These are phyloP conservation scores for Backusella tarrabulga DNA, from an alignment of 192 early-diverging fungal genomes.

Conservation along the genomic window DNA sequence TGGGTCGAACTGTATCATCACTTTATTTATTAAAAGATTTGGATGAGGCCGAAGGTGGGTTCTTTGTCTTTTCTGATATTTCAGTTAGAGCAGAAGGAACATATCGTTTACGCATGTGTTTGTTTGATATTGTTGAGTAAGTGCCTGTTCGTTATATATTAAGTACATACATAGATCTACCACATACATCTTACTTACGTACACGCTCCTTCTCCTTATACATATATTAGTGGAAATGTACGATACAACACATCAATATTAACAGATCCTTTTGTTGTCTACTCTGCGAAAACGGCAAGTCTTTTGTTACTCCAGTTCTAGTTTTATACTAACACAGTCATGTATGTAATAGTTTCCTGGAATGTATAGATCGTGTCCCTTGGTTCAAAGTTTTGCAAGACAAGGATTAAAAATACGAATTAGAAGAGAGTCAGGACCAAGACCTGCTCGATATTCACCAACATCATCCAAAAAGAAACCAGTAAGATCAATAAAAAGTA, in stretches of 20 bases:
- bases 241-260: conserved; percentile 79
- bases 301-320: neutral
- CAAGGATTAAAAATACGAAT: conserved; percentile 94
- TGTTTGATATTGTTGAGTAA: conserved; percentile 85
- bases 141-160: neutral
- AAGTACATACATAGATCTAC: neutral
- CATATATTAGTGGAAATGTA: conserved; percentile 48
- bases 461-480: neutral
- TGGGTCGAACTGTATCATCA: conserved; percentile 89
- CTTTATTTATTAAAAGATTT: conserved; percentile 82
- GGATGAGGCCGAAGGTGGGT: conserved; percentile 79
- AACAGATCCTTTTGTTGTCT: conserved; percentile 80
- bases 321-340: neutral
- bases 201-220: conserved; percentile 2
- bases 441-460: conserved; percentile 7
- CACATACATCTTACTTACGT: neutral
- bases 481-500: neutral
- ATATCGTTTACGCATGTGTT: conserved; percentile 74
- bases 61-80: conserved; percentile 95
- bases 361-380: conserved; percentile 67
- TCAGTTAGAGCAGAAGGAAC: conserved; percentile 89
- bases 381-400: conserved; percentile 88
- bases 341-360: conserved; percentile 28
- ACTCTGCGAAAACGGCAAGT: conserved; percentile 79
- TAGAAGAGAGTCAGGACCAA: conserved; percentile 67